phyloP scores from a whole-genome alignment of 148 eudicot species.

The Amaranthus cruentus region DNA sequence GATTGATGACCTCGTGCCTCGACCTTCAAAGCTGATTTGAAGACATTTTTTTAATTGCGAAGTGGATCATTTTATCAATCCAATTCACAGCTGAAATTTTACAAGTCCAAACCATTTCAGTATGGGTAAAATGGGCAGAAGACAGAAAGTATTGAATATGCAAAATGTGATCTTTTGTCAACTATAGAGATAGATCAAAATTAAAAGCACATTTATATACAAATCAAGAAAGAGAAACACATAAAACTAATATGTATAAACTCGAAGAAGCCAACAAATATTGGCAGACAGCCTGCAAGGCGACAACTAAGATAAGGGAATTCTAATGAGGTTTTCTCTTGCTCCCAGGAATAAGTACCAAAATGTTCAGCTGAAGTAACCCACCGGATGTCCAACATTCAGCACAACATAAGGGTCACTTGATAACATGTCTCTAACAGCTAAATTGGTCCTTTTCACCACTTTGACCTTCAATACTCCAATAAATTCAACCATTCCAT shows the following conservation, averaged over 20 bases:
- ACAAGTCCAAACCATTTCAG: neutral
- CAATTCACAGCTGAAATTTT: neutral
- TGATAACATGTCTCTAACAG: slow-evolving; percentile 87
- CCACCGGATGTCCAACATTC: slow-evolving; percentile 77
- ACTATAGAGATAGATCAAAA: too few species aligned
- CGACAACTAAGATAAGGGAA: neutral
- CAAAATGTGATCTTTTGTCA: too few species aligned
- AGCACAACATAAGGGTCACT: slow-evolving; percentile 94
- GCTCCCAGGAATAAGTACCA: neutral
- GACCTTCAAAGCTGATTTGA: too few species aligned
- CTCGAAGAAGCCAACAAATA: neutral
- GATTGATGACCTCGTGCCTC: neutral
- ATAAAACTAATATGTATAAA: neutral
- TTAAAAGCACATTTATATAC: too few species aligned
- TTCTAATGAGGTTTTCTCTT: neutral
- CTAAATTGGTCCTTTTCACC: slow-evolving; percentile 79
- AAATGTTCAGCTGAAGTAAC: slow-evolving; percentile 16
- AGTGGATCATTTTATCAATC: neutral
- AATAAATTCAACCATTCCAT: neutral
- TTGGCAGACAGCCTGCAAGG: neutral
- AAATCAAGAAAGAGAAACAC: too few species aligned
- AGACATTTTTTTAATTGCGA: too few species aligned
- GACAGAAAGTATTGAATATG: too few species aligned
- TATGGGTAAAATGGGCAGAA: too few species aligned
- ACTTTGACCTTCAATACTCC: slow-evolving; percentile 77